A percentile compares a stretch with the other conserved stretches of the same genome.
phyloP scores from a whole-genome alignment of 257 asterid genomes.

The Nicotiana knightiana region DNA sequence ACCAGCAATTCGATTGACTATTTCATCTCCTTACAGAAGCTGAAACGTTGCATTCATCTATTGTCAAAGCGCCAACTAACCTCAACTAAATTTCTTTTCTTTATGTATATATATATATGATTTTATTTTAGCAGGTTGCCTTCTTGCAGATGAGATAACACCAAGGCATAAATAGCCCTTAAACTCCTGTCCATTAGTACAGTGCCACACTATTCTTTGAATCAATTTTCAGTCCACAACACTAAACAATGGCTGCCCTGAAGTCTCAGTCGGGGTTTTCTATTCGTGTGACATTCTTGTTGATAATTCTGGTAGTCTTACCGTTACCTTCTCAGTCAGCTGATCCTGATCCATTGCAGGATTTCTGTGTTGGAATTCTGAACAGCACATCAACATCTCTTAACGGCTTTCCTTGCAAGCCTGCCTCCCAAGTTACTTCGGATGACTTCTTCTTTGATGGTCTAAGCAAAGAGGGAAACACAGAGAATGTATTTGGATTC shows the following conservation, averaged over 20 bases:
- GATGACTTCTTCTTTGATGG: constrained; percentile 56
- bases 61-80: not conserved
- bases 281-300: not conserved
- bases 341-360: constrained; percentile 57
- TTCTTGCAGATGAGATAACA: not conserved
- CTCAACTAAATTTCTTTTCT: not conserved
- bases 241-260: not conserved
- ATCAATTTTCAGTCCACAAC: not conserved
- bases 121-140: not conserved
- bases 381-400: not conserved
- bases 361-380: constrained; percentile 45
- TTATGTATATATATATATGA: not conserved
- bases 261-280: not conserved
- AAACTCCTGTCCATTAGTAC: not conserved
- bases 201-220: not conserved
- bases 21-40: not conserved
- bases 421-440: constrained; percentile 30
- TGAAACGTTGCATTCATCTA: not conserved
- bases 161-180: not conserved
- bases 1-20: not conserved
- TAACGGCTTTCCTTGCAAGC: constrained; percentile 63
- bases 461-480: constrained; percentile 26
- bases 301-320: not conserved
- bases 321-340: constrained; percentile 30
- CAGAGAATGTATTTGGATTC: constrained; percentile 23